Evolutionary conservation across 108 stramenopile genomes (phyloP).

Genomic region (Cyclotella cryptica): DNA sequence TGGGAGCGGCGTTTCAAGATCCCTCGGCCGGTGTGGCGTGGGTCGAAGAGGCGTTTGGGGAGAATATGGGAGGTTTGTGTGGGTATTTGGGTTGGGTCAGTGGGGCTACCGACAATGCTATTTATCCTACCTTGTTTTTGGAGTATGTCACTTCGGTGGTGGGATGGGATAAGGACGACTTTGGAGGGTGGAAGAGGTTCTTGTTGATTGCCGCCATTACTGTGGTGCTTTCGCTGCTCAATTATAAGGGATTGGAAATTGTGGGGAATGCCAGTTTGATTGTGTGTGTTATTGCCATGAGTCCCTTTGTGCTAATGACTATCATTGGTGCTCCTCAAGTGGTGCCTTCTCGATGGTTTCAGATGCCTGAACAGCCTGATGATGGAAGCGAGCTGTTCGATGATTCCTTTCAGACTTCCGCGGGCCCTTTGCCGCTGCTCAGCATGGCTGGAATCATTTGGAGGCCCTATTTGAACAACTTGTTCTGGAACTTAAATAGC

Average conservation of each 20-base stretch:
- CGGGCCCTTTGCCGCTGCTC: conserved; percentile 57
- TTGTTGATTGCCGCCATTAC: conserved; percentile 54
- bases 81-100: conserved; percentile 78
- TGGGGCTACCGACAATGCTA: conserved; percentile 35
- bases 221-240: conserved; percentile 75
- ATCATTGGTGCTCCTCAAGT: conserved; percentile 76
- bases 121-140: conserved; percentile 40
- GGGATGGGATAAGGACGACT: conserved; percentile 43
- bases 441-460: conserved; percentile 79
- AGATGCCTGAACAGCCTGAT: conserved; percentile 58
- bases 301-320: conserved; percentile 88
- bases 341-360: conserved; percentile 83
- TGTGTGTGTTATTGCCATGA: conserved; percentile 87
- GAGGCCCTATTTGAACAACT: conserved; percentile 92
- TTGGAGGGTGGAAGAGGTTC: conserved; percentile 1
- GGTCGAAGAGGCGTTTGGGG: conserved; percentile 82
- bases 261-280: conserved; percentile 86
- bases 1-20: conserved; percentile 69
- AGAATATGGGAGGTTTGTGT: conserved; percentile 77
- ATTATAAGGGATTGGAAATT: conserved; percentile 87
- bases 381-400: conserved; percentile 47
- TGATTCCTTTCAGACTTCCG: conserved; percentile 50
- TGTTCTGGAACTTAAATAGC: conserved; percentile 96
- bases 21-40: conserved; percentile 75
- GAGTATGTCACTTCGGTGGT: conserved; percentile 32